Base-by-base conservation (phyloP, 208 protist species). In the Tritrichomonas foetus region DNA sequence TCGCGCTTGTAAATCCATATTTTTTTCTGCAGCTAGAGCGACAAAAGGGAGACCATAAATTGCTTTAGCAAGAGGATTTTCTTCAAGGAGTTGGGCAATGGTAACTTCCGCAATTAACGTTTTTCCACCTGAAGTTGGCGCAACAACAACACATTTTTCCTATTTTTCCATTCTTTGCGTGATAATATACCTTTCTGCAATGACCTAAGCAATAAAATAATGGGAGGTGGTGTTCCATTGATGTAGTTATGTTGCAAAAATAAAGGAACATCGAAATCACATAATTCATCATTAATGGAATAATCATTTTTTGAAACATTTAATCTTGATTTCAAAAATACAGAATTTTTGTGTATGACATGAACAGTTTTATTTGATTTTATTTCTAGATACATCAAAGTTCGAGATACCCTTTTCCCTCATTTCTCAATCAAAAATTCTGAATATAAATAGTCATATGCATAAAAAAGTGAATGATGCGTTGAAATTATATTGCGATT, bases 41-140 rank as follows among this genome's bases (percentile, higher is more conserved):
- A 84, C 74, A 84, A 84, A 84, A 53, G 74, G 74, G n/a, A 84
- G 41, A 30, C 41, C 44, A 30, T 84, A 84, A 53, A 84, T 84
- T 11, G n/a, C n/a, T 84, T 84, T 84, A 11, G 74, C 36, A 53
- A 39, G 25, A n/a, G 74, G 74, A 53, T 84, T n/a, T n/a, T 84
- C 74, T 30, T 84, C 74, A 84, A 84, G 74, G 13, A 84, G 44
- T 30, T 84, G 74, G 16, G 74, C 33, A 84, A 84, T 84, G 0
- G 41, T 13, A 53, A 84, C 36, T 84, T 84, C 74, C 3, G 74
- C 74, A 25, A 84, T n/a, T 49, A 84, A 53, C 11, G 74, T 84
- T 53, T 84, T 84, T 1, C 74, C 74, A 33, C 74, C 74, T 27
- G 74, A 84, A 33, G 74, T 84, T 53, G 74, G 74, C 0, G 74